These are phyloP conservation scores for Pseudogymnoascus sp. DNA, from an alignment of 2,329 filamentous ascomycete genomes.

Conservation along the genomic window DNA sequence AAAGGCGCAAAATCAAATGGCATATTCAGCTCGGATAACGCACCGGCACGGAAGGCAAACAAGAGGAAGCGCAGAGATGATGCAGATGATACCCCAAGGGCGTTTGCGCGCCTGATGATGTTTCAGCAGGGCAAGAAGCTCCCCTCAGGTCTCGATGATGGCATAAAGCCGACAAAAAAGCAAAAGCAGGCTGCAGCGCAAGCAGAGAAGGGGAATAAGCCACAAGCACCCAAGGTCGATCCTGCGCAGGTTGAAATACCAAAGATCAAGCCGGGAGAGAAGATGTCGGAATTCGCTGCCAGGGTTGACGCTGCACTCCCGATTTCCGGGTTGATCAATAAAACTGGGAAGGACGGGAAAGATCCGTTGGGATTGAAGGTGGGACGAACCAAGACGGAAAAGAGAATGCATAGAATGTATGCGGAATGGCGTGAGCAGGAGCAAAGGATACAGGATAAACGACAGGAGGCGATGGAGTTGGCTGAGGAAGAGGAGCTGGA, in stretches of 20 bases:
- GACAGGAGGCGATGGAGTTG: slow-evolving; percentile 25
- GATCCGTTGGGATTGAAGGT: slow-evolving; percentile 58
- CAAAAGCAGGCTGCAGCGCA: slow-evolving; percentile 24
- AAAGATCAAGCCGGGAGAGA: slow-evolving; percentile 76
- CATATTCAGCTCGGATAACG: slow-evolving; percentile 29
- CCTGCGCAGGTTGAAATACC: slow-evolving; percentile 36
- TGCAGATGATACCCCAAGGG: slow-evolving; percentile 74
- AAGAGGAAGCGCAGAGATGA: slow-evolving; percentile 39
- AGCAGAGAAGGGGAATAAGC: slow-evolving; percentile 20
- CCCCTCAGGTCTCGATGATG: slow-evolving; percentile 62
- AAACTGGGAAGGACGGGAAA: slow-evolving; percentile 49
- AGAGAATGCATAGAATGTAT: slow-evolving; percentile 70
- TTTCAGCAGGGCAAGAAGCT: slow-evolving; percentile 53
- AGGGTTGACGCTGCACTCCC: slow-evolving; percentile 81
- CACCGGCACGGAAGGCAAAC: slow-evolving; percentile 31
- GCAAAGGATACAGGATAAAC: slow-evolving; percentile 35
- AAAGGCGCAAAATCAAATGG: slow-evolving; percentile 35
- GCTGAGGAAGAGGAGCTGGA: slow-evolving; percentile 27
- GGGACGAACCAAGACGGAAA: slow-evolving; percentile 72
- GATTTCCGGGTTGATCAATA: slow-evolving; percentile 58
- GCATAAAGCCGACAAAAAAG: slow-evolving; percentile 35
- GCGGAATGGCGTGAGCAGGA: slow-evolving; percentile 68
- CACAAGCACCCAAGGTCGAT: slow-evolving; percentile 19
- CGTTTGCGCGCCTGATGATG: slow-evolving; percentile 79
- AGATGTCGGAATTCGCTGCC: slow-evolving; percentile 68